A percentile compares a stretch with the other conserved stretches of the same genome.
phyloP scores from a whole-genome alignment of 306 rosid species.

The Pyrus pyrifolia region DNA sequence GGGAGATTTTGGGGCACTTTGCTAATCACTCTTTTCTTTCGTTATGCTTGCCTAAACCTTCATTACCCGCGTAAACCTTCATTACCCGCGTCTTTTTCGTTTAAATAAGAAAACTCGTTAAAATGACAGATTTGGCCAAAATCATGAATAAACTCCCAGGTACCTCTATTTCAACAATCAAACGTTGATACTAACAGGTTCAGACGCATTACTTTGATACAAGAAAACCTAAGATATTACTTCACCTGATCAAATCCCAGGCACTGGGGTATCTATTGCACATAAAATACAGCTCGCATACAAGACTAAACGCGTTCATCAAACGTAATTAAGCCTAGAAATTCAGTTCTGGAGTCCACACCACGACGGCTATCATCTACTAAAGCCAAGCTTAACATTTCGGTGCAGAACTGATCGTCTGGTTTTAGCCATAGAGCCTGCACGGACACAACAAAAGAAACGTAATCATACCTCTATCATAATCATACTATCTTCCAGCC shows the following conservation, averaged over 20 bases:
- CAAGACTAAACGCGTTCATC: background rate
- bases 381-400: conserved; percentile 77
- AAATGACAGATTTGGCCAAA: background rate
- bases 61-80: background rate
- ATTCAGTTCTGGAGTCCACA: conserved; percentile 32
- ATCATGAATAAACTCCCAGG: background rate
- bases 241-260: background rate
- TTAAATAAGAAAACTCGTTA: too few relatives aligned
- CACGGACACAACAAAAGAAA: conserved; percentile 14
- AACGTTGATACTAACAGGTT: background rate
- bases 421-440: conserved; percentile 88
- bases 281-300: conserved; percentile 12
- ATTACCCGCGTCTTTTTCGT: background rate
- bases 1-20: too few relatives aligned
- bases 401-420: conserved; percentile 88
- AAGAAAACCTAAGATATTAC: background rate
- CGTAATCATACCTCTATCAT: conserved; percentile 12
- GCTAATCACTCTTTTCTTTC: too few relatives aligned
- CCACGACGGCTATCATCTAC: conserved; percentile 59
- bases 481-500: background rate
- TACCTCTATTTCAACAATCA: background rate
- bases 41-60: too few relatives aligned
- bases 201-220: background rate
- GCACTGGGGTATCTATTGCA: background rate
- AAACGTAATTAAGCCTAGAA: conserved; percentile 25